These are phyloP conservation scores for Fusarium tuaranense DNA, from an alignment of 2,329 filamentous ascomycete species.

Conservation along the genomic window DNA sequence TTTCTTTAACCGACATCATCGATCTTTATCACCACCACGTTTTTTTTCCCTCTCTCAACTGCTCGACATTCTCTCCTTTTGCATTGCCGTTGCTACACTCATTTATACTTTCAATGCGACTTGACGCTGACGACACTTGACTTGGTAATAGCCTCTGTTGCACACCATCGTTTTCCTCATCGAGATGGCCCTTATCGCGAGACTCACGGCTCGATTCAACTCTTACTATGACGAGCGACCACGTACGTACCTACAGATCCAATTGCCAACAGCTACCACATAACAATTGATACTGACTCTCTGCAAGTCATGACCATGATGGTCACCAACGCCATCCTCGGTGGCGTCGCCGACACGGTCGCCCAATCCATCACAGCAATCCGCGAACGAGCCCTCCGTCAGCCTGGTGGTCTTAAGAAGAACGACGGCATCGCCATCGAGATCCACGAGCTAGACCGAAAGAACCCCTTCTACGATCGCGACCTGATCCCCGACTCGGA, in stretches of 20 bases:
- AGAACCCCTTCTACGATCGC: constrained; percentile 73
- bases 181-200: constrained; percentile 87
- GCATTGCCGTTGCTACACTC: not conserved
- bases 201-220: constrained; percentile 90
- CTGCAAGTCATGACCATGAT: constrained; percentile 92
- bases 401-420: constrained; percentile 68
- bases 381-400: constrained; percentile 73
- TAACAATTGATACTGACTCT: not conserved
- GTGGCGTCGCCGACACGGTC: constrained; percentile 95
- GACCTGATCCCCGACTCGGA: constrained; percentile 75
- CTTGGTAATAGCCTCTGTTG: constrained; percentile 78
- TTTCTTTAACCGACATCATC: constrained; percentile 20
- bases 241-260: constrained; percentile 61
- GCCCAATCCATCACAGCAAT: constrained; percentile 93
- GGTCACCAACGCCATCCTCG: constrained; percentile 96
- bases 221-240: constrained; percentile 92
- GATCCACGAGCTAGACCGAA: constrained; percentile 87
- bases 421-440: constrained; percentile 85
- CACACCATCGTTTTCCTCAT: constrained; percentile 87
- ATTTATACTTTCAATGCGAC: constrained; percentile 21
- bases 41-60: constrained; percentile 9
- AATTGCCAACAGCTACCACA: not conserved
- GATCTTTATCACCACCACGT: not conserved
- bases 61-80: not conserved
- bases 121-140: constrained; percentile 37